Evolutionary conservation across 1,284 basidiomycete species (phyloP).

Genomic region (Amylostereum areolatum): DNA sequence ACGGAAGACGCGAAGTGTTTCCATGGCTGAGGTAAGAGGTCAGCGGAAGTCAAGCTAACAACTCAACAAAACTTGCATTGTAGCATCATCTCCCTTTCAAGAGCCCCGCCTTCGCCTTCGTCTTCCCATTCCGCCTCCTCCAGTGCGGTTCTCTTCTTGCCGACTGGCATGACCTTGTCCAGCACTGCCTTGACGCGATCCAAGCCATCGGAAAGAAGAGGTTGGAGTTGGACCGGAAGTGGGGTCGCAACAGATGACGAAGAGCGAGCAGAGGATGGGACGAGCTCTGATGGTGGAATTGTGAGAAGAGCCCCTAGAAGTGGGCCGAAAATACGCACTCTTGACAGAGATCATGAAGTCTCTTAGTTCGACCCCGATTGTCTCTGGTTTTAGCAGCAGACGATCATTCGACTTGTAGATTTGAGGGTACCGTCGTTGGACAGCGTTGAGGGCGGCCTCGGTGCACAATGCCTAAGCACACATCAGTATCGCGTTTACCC

Average conservation of each 20-base stretch:
- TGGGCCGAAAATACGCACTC: slow-evolving; percentile 48
- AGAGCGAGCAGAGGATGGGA: slow-evolving; percentile 92
- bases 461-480: slow-evolving; percentile 79
- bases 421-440: slow-evolving; percentile 95
- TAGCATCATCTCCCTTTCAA: slow-evolving; percentile 80
- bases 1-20: slow-evolving; percentile 85
- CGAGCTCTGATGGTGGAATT: slow-evolving; percentile 54
- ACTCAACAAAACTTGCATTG: slow-evolving; percentile 55
- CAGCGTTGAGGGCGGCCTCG: slow-evolving; percentile 94
- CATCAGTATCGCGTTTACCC: no score
- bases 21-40: slow-evolving; percentile 62
- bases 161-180: slow-evolving; percentile 61
- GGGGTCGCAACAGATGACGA: slow-evolving; percentile 82
- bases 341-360: slow-evolving; percentile 99
- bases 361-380: slow-evolving; percentile 80
- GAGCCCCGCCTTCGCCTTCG: slow-evolving; percentile 63
- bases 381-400: slow-evolving; percentile 79
- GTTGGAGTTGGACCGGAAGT: slow-evolving; percentile 81
- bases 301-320: slow-evolving; percentile 5
- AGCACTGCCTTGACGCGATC: slow-evolving; percentile 71
- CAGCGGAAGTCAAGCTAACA: slow-evolving; percentile 5
- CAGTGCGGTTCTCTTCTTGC: slow-evolving; percentile 73
- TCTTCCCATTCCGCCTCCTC: slow-evolving; percentile 95
- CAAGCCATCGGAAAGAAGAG: slow-evolving; percentile 68
- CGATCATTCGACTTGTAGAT: slow-evolving; percentile 93